A percentile compares a stretch with the other conserved stretches of the same genome.
Evolutionary conservation across 495 filamentous ascomycete genomes (phyloP).

Genomic region (Sporormia fimetaria): DNA sequence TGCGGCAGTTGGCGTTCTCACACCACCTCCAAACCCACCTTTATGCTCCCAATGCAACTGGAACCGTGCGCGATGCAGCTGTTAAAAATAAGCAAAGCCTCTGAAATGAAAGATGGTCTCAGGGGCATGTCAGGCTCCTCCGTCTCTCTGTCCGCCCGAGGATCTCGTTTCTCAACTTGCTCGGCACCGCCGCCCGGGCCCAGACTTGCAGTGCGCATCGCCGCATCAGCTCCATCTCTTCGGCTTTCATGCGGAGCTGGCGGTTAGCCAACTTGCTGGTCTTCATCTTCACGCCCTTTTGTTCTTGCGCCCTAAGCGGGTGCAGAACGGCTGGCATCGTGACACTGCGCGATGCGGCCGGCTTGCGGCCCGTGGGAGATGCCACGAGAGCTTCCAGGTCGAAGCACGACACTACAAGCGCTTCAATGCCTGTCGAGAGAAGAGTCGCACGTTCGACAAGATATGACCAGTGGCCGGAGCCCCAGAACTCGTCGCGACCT

Average conservation of each 20-base stretch:
- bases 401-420: constrained; percentile 44
- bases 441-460: constrained; percentile 43
- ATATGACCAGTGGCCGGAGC: constrained; percentile 43
- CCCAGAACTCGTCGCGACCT: constrained; percentile 46
- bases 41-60: too few relatives aligned
- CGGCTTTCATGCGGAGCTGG: constrained; percentile 17
- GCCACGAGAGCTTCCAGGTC: constrained; percentile 33
- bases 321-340: not conserved
- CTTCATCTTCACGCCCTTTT: constrained; percentile 10
- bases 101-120: too few relatives aligned
- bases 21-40: too few relatives aligned
- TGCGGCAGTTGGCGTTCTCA: too few relatives aligned
- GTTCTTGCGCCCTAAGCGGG: not conserved
- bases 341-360: not conserved
- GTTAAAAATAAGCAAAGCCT: too few relatives aligned
- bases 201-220: constrained; percentile 18
- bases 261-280: constrained; percentile 20
- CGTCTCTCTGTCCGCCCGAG: constrained; percentile 10
- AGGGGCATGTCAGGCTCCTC: constrained; percentile 24
- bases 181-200: constrained; percentile 19
- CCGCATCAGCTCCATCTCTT: constrained; percentile 18
- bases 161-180: constrained; percentile 8
- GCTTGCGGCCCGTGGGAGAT: constrained; percentile 3
- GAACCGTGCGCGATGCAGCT: too few relatives aligned
- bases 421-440: constrained; percentile 42